A percentile compares a stretch with the other conserved stretches of the same genome.
These are phyloP conservation scores for Rhododendron simsii DNA, from an alignment of 148 eudicot species.

Conservation along the genomic window DNA sequence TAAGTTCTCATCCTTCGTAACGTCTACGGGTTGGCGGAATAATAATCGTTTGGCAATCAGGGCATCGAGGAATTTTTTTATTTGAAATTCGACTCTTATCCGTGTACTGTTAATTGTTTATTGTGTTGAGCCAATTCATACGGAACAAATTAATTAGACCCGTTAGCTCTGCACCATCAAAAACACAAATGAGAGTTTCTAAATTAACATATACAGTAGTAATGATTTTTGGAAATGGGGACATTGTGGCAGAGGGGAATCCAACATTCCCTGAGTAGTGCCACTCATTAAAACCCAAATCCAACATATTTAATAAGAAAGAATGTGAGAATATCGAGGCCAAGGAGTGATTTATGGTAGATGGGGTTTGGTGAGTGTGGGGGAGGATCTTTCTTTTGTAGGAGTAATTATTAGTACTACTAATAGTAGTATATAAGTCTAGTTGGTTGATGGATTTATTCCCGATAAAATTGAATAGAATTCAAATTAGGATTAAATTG, in stretches of 20 bases:
- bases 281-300: conserved; percentile 40
- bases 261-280: conserved; percentile 53
- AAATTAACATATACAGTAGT: too few relatives aligned
- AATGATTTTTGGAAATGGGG: background rate
- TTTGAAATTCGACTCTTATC: background rate
- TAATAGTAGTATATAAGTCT: too few relatives aligned
- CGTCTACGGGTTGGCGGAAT: background rate
- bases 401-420: too few relatives aligned
- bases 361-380: background rate
- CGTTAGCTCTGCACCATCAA: background rate
- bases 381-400: background rate
- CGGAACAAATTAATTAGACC: background rate
- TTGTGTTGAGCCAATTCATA: background rate
- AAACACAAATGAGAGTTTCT: background rate
- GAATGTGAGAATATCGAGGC: conserved; percentile 43
- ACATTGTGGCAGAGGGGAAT: conserved; percentile 27
- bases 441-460: background rate
- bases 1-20: background rate
- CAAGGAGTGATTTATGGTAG: background rate
- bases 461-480: background rate
- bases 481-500: background rate
- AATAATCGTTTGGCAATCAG: background rate
- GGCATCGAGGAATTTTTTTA: background rate
- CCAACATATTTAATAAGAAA: conserved; percentile 10
- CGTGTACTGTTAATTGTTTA: background rate